A percentile compares a stretch with the other conserved stretches of the same genome.
Evolutionary conservation across 2,329 filamentous ascomycete genomes (phyloP).

Genomic region (Aaosphaeria pasadenensis): DNA sequence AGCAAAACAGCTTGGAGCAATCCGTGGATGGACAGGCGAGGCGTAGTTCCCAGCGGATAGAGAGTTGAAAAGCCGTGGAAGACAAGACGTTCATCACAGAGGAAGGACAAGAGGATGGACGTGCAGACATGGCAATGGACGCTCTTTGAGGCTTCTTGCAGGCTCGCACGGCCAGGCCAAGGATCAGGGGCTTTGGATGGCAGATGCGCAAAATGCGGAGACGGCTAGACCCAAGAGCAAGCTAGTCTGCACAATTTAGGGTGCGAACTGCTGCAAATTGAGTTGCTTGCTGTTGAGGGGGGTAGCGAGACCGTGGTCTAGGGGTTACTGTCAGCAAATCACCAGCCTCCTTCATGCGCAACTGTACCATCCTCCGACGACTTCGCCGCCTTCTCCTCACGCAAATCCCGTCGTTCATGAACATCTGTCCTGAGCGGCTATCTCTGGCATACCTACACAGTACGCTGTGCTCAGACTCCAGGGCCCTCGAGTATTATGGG

Average conservation of each 20-base stretch:
- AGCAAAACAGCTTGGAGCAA: slow-evolving; percentile 2
- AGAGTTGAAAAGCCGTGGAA: slow-evolving; percentile 15
- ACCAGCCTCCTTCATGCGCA: slow-evolving; percentile 9
- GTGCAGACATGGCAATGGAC: slow-evolving; percentile 27
- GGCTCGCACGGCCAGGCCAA: slow-evolving; percentile 33
- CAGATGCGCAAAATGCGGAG: slow-evolving; percentile 41
- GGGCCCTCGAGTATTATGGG: too few species aligned
- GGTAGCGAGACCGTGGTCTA: slow-evolving; percentile 29
- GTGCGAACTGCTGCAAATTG: slow-evolving; percentile 39
- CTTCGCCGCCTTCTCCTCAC: slow-evolving; percentile 19
- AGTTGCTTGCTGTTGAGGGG: slow-evolving; percentile 25
- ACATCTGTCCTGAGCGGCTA: too few species aligned
- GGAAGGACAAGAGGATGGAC: slow-evolving; percentile 28
- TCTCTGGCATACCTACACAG: too few species aligned
- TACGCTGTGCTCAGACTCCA: too few species aligned
- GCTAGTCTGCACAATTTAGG: slow-evolving; percentile 36
- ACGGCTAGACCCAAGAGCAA: slow-evolving; percentile 35
- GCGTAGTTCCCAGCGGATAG: slow-evolving; percentile 14
- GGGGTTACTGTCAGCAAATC: slow-evolving; percentile 29
- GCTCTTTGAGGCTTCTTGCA: slow-evolving; percentile 41
- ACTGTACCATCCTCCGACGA: slow-evolving; percentile 4
- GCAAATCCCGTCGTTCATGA: slow-evolving; percentile 9
- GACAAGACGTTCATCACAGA: slow-evolving; percentile 33
- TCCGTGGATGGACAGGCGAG: background rate
- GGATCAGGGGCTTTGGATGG: slow-evolving; percentile 39